These are phyloP conservation scores for Amylostereum areolatum DNA, from an alignment of 1,284 basidiomycete genomes.

Conservation along the genomic window DNA sequence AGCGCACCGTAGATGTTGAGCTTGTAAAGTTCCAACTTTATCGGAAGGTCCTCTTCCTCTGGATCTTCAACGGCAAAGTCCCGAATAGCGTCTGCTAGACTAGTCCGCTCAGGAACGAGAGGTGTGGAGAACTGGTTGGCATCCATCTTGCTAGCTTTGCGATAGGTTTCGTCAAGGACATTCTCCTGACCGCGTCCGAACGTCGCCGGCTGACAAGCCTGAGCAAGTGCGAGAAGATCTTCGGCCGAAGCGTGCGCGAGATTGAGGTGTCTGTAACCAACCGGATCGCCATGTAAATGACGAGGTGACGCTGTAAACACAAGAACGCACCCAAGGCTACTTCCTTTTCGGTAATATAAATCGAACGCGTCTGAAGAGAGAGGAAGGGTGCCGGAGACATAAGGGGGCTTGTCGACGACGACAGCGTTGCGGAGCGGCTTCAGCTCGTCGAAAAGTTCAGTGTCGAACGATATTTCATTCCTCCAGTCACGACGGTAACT, in stretches of 20 bases:
- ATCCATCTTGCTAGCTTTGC: conserved; percentile 13
- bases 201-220: conserved; percentile 9
- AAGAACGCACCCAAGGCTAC: neutral
- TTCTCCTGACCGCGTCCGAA: conserved; percentile 9
- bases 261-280: neutral
- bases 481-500: too few species aligned
- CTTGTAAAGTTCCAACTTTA: conserved; percentile 19
- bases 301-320: neutral
- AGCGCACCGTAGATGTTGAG: conserved; percentile 23
- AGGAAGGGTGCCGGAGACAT: conserved; percentile 1
- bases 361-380: conserved; percentile 2
- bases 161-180: conserved; percentile 12
- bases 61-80: conserved; percentile 11
- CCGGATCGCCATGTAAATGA: too few species aligned
- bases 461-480: too few species aligned
- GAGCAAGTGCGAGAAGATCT: conserved; percentile 5
- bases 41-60: neutral
- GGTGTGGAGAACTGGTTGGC: conserved; percentile 2
- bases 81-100: conserved; percentile 11
- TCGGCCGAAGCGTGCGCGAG: neutral
- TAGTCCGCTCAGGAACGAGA: conserved; percentile 6
- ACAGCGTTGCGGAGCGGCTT: too few species aligned
- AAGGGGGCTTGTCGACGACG: neutral
- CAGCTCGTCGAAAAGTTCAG: too few species aligned
- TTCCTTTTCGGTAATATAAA: conserved; percentile 2